phyloP scores from a whole-genome alignment of 805 yeast genomes.

The Yamadazyma nakazawae region DNA sequence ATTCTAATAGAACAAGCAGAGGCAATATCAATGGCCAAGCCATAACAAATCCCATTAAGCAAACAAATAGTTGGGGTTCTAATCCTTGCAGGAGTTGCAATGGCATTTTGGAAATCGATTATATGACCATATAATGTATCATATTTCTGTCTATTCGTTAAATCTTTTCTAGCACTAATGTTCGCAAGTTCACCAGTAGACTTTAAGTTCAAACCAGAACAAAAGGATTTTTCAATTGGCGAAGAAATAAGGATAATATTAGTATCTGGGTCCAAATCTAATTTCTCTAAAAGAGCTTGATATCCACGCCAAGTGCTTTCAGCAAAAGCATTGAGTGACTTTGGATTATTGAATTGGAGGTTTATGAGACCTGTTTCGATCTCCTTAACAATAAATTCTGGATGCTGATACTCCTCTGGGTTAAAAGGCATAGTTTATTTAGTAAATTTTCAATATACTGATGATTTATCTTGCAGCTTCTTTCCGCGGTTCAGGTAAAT shows the following conservation, averaged over 20 bases:
- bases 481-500: not conserved
- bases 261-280: constrained; percentile 45
- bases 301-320: constrained; percentile 57
- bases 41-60: constrained; percentile 61
- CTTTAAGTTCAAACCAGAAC: constrained; percentile 64
- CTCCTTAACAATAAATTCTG: constrained; percentile 36
- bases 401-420: constrained; percentile 21
- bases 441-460: not conserved
- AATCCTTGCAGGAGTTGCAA: constrained; percentile 47
- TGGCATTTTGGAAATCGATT: constrained; percentile 55
- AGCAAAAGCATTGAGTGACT: constrained; percentile 55
- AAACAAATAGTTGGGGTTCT: constrained; percentile 63
- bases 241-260: constrained; percentile 54
- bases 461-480: not conserved
- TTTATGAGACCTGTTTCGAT: constrained; percentile 49
- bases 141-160: constrained; percentile 14
- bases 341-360: constrained; percentile 61
- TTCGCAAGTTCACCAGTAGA: constrained; percentile 16
- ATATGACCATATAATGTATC: constrained; percentile 36
- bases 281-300: constrained; percentile 40
- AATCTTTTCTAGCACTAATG: not conserved
- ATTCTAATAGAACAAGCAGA: constrained; percentile 57
- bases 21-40: constrained; percentile 67
- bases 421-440: constrained; percentile 17
- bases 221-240: constrained; percentile 53